Evolutionary conservation across 1,284 basidiomycete genomes (phyloP).

Genomic region (Phellopilus nigrolimitatus): DNA sequence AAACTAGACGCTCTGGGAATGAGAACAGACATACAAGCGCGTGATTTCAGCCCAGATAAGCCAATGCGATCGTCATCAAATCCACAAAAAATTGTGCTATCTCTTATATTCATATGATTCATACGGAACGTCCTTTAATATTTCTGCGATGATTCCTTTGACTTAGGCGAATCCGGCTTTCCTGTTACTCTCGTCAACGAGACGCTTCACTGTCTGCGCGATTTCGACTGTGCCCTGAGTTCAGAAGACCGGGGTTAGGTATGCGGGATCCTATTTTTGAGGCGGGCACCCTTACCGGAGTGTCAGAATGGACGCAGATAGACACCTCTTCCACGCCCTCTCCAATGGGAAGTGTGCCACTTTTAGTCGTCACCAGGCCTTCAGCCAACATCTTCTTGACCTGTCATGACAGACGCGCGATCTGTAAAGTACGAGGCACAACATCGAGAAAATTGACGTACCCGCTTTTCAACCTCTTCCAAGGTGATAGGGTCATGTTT

Average conservation of each 20-base stretch:
- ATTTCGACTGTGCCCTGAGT: conserved; percentile 47
- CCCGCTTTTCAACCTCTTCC: conserved; percentile 40
- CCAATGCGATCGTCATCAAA: too few species aligned
- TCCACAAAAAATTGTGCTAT: too few species aligned
- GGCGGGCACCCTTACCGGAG: conserved; percentile 41
- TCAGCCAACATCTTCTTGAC: conserved; percentile 39
- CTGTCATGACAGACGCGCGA: conserved; percentile 27
- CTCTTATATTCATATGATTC: background rate
- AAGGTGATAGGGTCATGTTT: conserved; percentile 46
- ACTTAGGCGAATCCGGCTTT: background rate
- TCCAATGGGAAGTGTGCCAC: conserved; percentile 40
- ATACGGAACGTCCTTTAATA: background rate
- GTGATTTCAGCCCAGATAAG: too few species aligned
- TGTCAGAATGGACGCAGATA: conserved; percentile 64
- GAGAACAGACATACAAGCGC: too few species aligned
- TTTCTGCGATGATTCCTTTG: background rate
- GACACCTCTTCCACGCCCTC: conserved; percentile 44
- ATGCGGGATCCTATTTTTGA: background rate
- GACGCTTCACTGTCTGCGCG: conserved; percentile 41
- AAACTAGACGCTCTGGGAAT: too few species aligned
- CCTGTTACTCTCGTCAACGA: conserved; percentile 47
- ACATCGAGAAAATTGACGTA: conserved; percentile 25
- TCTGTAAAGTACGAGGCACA: background rate
- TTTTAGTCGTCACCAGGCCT: conserved; percentile 43
- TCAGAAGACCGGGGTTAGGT: background rate